phyloP scores from a whole-genome alignment of 2,329 filamentous ascomycete species.

The Trichoderma pleuroti region DNA sequence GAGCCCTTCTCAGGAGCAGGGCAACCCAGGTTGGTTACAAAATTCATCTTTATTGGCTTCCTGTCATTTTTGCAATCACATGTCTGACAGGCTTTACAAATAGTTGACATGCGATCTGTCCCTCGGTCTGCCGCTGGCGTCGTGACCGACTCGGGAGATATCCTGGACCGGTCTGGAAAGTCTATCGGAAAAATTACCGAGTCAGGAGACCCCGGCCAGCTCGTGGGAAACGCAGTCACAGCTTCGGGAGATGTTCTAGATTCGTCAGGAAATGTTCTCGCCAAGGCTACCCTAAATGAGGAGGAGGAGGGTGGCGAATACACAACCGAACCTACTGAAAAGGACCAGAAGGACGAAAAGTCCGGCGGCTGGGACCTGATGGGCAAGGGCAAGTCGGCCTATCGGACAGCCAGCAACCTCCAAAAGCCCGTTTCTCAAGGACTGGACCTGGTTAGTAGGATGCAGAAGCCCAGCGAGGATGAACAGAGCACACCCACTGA shows the following conservation, averaged over 20 bases:
- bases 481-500: neutral
- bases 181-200: conserved; percentile 41
- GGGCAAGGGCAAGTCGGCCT: conserved; percentile 29
- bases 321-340: conserved; percentile 35
- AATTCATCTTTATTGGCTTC: neutral
- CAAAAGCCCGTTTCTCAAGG: conserved; percentile 26
- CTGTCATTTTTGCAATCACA: neutral
- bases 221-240: conserved; percentile 41
- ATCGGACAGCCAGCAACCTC: conserved; percentile 21
- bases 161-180: conserved; percentile 44
- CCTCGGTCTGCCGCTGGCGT: conserved; percentile 39
- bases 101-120: conserved; percentile 31
- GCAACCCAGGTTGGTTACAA: conserved; percentile 31
- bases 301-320: conserved; percentile 34
- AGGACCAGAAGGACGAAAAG: neutral
- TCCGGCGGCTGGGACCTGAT: conserved; percentile 30
- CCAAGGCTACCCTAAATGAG: conserved; percentile 37
- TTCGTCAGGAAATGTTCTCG: conserved; percentile 40
- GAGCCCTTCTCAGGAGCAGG: conserved; percentile 28
- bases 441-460: conserved; percentile 21
- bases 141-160: conserved; percentile 44
- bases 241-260: conserved; percentile 35
- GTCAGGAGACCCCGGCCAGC: conserved; percentile 37
- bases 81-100: neutral
- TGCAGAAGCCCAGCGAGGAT: conserved; percentile 16